Evolutionary conservation across 2,329 filamentous ascomycete genomes (phyloP).

Genomic region (Neofusicoccum sp.): DNA sequence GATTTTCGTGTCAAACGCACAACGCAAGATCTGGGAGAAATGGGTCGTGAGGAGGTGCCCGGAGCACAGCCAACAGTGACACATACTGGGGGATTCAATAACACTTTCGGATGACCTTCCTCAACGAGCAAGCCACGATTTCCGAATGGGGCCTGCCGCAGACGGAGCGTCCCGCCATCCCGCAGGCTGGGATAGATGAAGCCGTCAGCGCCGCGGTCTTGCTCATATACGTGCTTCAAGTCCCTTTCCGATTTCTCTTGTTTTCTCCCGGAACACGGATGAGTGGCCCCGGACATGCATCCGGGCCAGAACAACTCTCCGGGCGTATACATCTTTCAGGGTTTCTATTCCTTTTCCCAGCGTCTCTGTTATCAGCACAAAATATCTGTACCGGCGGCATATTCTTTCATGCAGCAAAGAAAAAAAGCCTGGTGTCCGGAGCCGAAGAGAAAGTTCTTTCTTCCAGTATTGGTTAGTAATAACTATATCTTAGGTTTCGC

Average conservation of each 20-base stretch:
- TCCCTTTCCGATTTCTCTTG: neutral
- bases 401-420: conserved; percentile 10
- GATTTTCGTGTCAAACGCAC: conserved; percentile 47
- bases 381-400: conserved; percentile 18
- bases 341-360: neutral
- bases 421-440: conserved; percentile 19
- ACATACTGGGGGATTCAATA: neutral
- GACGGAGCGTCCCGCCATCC: conserved; percentile 14
- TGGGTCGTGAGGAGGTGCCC: conserved; percentile 56
- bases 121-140: conserved; percentile 4
- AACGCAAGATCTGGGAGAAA: conserved; percentile 59
- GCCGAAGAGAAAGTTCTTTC: conserved; percentile 17
- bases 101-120: conserved; percentile 13
- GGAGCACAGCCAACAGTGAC: conserved; percentile 42
- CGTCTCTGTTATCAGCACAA: conserved; percentile 5
- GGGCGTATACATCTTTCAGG: neutral
- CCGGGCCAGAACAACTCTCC: neutral
- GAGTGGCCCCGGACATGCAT: neutral
- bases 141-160: conserved; percentile 5
- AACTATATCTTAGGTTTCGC: conserved; percentile 12
- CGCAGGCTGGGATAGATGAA: conserved; percentile 12
- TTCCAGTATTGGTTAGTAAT: conserved; percentile 18
- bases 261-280: conserved; percentile 1
- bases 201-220: conserved; percentile 1
- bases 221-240: neutral